These are phyloP conservation scores for Fusarium keratoplasticum DNA, from an alignment of 2,329 filamentous ascomycete genomes.

Conservation along the genomic window DNA sequence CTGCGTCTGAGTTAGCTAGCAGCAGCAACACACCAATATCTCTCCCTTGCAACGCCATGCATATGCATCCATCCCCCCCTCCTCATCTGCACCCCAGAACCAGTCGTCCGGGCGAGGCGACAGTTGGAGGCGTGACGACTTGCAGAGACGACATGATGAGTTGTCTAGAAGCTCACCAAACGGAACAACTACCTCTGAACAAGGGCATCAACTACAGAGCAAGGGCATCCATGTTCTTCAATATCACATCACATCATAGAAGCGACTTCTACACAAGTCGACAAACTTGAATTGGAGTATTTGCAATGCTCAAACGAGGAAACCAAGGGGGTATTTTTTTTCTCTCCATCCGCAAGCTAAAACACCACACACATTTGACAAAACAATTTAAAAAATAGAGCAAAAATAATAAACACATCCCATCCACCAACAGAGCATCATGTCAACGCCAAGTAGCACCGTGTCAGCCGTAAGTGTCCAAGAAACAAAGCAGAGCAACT, in stretches of 20 bases:
- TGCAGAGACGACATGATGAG: not conserved
- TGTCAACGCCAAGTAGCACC: conserved; percentile 40
- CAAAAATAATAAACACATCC: conserved; percentile 10
- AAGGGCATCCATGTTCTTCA: conserved; percentile 19
- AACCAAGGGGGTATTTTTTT: conserved; percentile 40
- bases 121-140: not conserved
- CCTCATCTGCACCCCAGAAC: conserved; percentile 26
- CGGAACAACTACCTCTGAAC: conserved; percentile 8
- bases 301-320: conserved; percentile 29
- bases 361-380: conserved; percentile 28
- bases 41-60: conserved; percentile 6
- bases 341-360: conserved; percentile 31
- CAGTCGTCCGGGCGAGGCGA: conserved; percentile 34
- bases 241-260: conserved; percentile 12
- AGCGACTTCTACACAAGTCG: conserved; percentile 14
- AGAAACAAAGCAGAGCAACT: conserved; percentile 6
- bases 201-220: conserved; percentile 1
- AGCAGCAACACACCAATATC: not conserved
- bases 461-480: conserved; percentile 12
- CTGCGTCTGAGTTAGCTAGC: conserved; percentile 28
- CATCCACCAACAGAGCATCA: conserved; percentile 14
- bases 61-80: conserved; percentile 10
- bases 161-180: not conserved
- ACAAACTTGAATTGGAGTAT: conserved; percentile 30
- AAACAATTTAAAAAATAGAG: conserved; percentile 12